Base-by-base conservation (phyloP, 2,329 filamentous ascomycete genomes). In the Paecilomyces formosus region DNA sequence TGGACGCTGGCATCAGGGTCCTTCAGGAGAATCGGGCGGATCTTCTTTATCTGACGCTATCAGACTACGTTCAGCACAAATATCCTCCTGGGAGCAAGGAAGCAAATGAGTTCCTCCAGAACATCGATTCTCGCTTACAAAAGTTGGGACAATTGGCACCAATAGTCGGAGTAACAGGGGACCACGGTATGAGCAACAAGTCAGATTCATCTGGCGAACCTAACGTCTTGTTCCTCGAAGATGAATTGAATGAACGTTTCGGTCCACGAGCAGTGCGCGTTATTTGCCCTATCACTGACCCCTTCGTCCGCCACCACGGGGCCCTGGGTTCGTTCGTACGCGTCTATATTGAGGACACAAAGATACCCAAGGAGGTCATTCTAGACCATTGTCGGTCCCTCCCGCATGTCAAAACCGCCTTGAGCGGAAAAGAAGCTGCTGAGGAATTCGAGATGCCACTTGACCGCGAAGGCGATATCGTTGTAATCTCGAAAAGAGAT, bases 21-120 rank as follows among this genome's bases (percentile, higher is more conserved):
- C 63, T 79, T 2, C 63, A 74, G 53, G 76, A 78, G 56, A 58
- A 64, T 8, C 63, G 68, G 12, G 72, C 74, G 0, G 76, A 79
- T 54, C 60, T 79, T 26, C 66, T 78, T 39, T 79, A 79, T 55
- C 64, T 79, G 53, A 79, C 76, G 0, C 64, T 79, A 1, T 78
- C 76, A 2, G 76, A 79, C 60, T 79, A 70, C 55, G 67, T 79
- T n/a, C 76, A 78, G 63, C 76, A 79, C 60, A 78, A 77, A 56
- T 62, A 77, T 62, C 71, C 72, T 0, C 76, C 76, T 3, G 69
- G 72, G 2, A 65, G 63, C 9, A 60, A 66, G 15, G 74, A 73
- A 53, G 66, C 76, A n/a, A 66, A 76, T 54, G 67, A 69, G 0
- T 78, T 78, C 59, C 64, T 78, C 65, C 54, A 60, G 2, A 64